A percentile compares a stretch with the other conserved stretches of the same genome.
phyloP scores from a whole-genome alignment of 257 asterid genomes.

The Solanum peruvianum region DNA sequence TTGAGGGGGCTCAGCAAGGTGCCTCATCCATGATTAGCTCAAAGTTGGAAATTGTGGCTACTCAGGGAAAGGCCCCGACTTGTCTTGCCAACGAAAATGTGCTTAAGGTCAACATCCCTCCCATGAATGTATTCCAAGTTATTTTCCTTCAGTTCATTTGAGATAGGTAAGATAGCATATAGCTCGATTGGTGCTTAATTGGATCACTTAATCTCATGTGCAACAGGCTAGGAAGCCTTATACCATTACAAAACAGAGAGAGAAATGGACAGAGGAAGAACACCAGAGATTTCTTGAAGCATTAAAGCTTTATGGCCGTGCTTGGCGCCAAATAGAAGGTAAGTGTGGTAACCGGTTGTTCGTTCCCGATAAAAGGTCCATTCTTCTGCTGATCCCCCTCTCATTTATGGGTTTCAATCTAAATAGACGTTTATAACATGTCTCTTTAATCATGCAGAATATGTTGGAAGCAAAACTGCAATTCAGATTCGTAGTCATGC shows the following conservation, averaged over 20 bases:
- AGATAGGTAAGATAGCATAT: background rate
- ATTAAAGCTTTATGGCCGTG: slow-evolving; percentile 71
- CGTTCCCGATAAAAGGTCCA: slow-evolving; percentile 4
- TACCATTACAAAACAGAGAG: slow-evolving; percentile 73
- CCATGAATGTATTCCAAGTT: background rate
- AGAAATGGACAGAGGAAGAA: slow-evolving; percentile 83
- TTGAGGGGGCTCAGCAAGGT: slow-evolving; percentile 24
- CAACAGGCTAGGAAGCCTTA: slow-evolving; percentile 78
- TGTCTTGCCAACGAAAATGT: slow-evolving; percentile 21
- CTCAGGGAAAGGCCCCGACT: slow-evolving; percentile 14
- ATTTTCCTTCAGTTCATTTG: background rate
- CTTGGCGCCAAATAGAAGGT: slow-evolving; percentile 93
- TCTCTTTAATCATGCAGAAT: slow-evolving; percentile 32
- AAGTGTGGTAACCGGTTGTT: slow-evolving; percentile 17
- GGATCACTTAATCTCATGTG: slow-evolving; percentile 2
- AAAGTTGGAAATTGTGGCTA: slow-evolving; percentile 11
- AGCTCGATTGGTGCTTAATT: slow-evolving; percentile 11
- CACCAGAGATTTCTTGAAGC: slow-evolving; percentile 79
- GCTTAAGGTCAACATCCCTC: slow-evolving; percentile 43
- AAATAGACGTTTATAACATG: background rate
- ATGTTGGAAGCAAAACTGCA: slow-evolving; percentile 75
- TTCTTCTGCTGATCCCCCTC: background rate
- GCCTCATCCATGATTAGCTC: slow-evolving; percentile 5
- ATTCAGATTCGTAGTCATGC: slow-evolving; percentile 94
- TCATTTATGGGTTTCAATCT: background rate